These are phyloP conservation scores for Prunus persica DNA, from an alignment of 306 rosid species.

Conservation along the genomic window Prunus_persica_NCBIv2 NC_034014.1:3028501-3029000, in stretches of 20 bases:
- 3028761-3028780: conserved; percentile 16
- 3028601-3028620: conserved; percentile 39
- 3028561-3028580: background rate
- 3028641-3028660: conserved; percentile 75
- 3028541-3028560: background rate
- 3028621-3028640: conserved; percentile 33
- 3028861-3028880: conserved; percentile 28
- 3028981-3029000: background rate
- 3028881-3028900: conserved; percentile 45
- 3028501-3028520: conserved; percentile 71
- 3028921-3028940: conserved; percentile 67
- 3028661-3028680: conserved; percentile 57
- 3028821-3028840: conserved; percentile 53
- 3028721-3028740: background rate
- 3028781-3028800: conserved; percentile 83
- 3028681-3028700: background rate
- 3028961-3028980: conserved; percentile 44
- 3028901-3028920: conserved; percentile 75
- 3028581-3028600: conserved; percentile 34
- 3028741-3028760: background rate
- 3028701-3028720: too few relatives aligned
- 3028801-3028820: conserved; percentile 85
- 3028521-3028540: conserved; percentile 47
- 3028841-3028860: conserved; percentile 42
- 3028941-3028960: conserved; percentile 38